Base-by-base conservation (phyloP, 768 basidiomycete genomes). In the Boletus pseudopeckii region DNA sequence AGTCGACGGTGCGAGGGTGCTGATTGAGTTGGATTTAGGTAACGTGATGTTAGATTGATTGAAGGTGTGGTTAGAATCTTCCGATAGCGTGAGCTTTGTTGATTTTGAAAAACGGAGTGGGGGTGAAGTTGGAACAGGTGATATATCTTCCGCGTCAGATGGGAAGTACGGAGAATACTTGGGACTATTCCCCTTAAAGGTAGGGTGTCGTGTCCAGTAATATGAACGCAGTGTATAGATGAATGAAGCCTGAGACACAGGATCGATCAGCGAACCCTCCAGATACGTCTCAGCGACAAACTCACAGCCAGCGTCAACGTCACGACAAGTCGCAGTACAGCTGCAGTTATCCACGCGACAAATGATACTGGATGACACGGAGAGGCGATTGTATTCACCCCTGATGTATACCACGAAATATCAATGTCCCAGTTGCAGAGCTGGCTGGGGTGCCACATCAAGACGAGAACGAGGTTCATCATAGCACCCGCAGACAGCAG, bases 351-450 rank as follows among this genome's bases (percentile, higher is more conserved):
- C 87, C 86, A 90, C 8, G 72, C 67, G 1, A 73, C 70, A 76
- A 81, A 83, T 3, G 60, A 4, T 28, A 44, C 48, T 0, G 58
- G 36, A 22, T 38, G 51, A 45, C 70, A 72, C 5, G 53, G 45
- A 10, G 55, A 50, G 3, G 55, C 33, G 11, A 15, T n/a, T 45
- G 67, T 50, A 44, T 56, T 57, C 42, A 64, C 75, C 49, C 53
- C 52, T 44, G 55, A 70, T 13, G 74, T 72, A 5, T 80, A 77
- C 88, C 88, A 90, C 10, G 84, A 70, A 40, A 83, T 73, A 62
- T 90, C 88, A 40, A 88, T 71, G 56, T 87, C 83, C 71, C 86
- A 74, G 42, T 71, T 68, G 54, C 88, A 90, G n/a, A 81, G 77
- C 2, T 72, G 46, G 10, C 74, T 64, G 20, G 73, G 66, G 58